Conservation (phyloP, 495 filamentous ascomycete species). For the Penicillium subrubescens region DNA sequence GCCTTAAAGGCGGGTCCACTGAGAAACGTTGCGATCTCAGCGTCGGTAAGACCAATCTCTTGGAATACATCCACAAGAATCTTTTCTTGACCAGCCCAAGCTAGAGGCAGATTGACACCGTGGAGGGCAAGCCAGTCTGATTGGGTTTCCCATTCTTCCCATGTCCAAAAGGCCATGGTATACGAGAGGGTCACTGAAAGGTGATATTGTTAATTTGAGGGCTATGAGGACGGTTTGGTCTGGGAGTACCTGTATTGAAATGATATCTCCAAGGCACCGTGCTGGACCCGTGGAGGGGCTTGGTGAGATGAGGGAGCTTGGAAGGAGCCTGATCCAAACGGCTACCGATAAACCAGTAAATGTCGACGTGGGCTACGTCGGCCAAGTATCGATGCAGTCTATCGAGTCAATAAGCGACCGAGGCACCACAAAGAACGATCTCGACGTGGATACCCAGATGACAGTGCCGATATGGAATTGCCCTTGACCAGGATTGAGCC, state of each 20-base stretch:
- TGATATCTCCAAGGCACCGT: constrained; percentile 58
- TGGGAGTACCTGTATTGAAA: constrained; percentile 47
- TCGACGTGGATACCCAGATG: constrained; percentile 39
- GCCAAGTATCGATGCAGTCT: constrained; percentile 54
- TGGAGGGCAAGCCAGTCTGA: constrained; percentile 58
- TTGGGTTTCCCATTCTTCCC: constrained; percentile 57
- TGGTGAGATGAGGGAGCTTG: constrained; percentile 15
- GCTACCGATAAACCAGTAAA: constrained; percentile 51
- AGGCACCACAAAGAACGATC: neutral
- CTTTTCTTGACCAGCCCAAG: constrained; percentile 57
- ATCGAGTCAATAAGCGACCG: neutral
- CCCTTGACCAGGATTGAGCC: constrained; percentile 50
- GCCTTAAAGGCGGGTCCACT: constrained; percentile 56
- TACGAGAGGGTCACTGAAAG: constrained; percentile 55
- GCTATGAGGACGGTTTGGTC: neutral
- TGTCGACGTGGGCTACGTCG: constrained; percentile 50
- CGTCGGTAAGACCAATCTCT: constrained; percentile 48
- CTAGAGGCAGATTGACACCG: constrained; percentile 54
- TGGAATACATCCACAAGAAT: constrained; percentile 52
- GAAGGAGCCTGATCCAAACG: constrained; percentile 24
- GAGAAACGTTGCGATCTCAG: constrained; percentile 47
- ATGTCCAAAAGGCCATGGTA: constrained; percentile 55
- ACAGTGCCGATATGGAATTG: constrained; percentile 46
- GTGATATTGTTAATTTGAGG: neutral
- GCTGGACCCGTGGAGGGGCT: constrained; percentile 25